A percentile compares a stretch with the other conserved stretches of the same genome.
phyloP scores from a whole-genome alignment of 1,284 basidiomycete genomes.

The Termitomyces sp. region DNA sequence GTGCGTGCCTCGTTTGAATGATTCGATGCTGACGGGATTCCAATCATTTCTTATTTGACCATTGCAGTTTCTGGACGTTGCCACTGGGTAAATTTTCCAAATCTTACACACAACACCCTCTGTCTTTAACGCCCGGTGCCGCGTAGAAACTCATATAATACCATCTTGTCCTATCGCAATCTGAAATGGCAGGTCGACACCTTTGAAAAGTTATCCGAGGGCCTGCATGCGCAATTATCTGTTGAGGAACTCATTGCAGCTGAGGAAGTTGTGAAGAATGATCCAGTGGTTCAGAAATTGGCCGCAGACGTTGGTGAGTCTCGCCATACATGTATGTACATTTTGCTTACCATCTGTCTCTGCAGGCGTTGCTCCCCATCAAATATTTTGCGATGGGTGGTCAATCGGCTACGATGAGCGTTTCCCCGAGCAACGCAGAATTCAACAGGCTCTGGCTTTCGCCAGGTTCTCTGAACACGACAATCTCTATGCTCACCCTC shows the following conservation, averaged over 20 bases:
- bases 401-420: constrained; percentile 79
- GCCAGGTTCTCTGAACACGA: constrained; percentile 74
- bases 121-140: constrained; percentile 4
- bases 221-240: constrained; percentile 73
- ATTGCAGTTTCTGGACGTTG: constrained; percentile 65
- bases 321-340: not conserved
- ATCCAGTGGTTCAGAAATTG: constrained; percentile 61
- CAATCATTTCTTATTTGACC: constrained; percentile 2
- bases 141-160: constrained; percentile 59
- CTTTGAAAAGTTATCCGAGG: constrained; percentile 57
- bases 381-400: constrained; percentile 79
- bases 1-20: constrained; percentile 47
- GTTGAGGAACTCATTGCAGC: constrained; percentile 70
- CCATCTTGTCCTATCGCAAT: constrained; percentile 46
- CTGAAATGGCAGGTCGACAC: constrained; percentile 58
- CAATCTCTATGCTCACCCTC: constrained; percentile 78
- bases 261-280: constrained; percentile 63
- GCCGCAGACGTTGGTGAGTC: constrained; percentile 71
- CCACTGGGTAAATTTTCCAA: constrained; percentile 50
- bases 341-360: not conserved
- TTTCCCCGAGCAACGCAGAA: constrained; percentile 62
- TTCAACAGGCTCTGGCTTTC: constrained; percentile 79
- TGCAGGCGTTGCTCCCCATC: constrained; percentile 66
- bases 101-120: not conserved
- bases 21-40: not conserved